Evolutionary conservation across 2,329 filamentous ascomycete genomes (phyloP).

Genomic region (Hypoxylon sp.): DNA sequence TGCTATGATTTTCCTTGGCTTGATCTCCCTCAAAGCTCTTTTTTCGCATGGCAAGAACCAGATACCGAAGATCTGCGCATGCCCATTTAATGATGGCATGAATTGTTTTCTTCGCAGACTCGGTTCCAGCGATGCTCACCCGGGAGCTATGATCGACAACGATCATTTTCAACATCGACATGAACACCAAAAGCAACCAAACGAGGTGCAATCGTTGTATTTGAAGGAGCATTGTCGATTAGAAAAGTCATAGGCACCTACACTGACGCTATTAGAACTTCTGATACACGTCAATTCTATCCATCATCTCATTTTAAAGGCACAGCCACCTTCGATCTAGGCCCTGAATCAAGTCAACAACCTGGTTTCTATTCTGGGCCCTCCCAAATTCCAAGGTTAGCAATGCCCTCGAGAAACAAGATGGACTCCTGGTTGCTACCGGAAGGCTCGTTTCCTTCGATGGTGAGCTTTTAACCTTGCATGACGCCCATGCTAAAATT

Average conservation of each 20-base stretch:
- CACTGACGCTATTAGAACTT: conserved; percentile 15
- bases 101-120: conserved; percentile 17
- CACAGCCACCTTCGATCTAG: conserved; percentile 39
- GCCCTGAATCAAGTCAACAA: conserved; percentile 18
- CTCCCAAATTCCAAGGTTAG: conserved; percentile 12
- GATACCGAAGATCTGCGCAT: conserved; percentile 34
- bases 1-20: conserved; percentile 44
- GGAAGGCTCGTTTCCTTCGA: conserved; percentile 37
- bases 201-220: conserved; percentile 10
- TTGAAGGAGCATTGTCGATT: conserved; percentile 1
- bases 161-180: conserved; percentile 6
- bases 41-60: conserved; percentile 25
- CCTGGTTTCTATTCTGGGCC: conserved; percentile 19
- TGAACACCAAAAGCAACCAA: neutral
- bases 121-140: neutral
- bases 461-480: conserved; percentile 35
- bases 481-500: conserved; percentile 10
- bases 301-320: conserved; percentile 15
- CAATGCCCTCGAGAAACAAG: conserved; percentile 20
- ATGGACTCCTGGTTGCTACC: conserved; percentile 42
- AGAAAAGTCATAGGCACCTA: conserved; percentile 18
- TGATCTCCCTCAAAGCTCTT: conserved; percentile 30
- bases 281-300: conserved; percentile 28
- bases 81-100: conserved; percentile 6
- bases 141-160: conserved; percentile 12